Evolutionary conservation across 805 yeast species (phyloP), one percentile per base, ranked within the genome.

Genomic region (Ogataea trehaloabstinens): DNA sequence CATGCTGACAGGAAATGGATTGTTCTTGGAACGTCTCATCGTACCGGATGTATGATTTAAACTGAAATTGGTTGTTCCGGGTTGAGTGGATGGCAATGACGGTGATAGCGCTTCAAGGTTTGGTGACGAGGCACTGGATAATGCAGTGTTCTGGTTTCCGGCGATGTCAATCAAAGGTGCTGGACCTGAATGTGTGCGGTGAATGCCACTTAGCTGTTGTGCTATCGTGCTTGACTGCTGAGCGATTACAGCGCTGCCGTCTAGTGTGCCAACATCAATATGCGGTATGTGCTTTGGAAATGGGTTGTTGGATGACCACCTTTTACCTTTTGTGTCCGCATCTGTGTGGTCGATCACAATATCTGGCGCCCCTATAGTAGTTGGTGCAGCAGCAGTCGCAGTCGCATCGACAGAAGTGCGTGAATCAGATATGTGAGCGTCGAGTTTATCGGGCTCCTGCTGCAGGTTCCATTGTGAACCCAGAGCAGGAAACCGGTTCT

Each of bases 401-500:
- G 21, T 15, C 8, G 33, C n/a, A 6, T 6, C 12, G 8, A 16
- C 20, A 10, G 30, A 16, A 16, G 27, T 28, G 4, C 22, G 24
- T 12, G 8, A 28, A 11, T 18, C 21, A 12, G 30, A 16, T 11
- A 16, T 33, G 21, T 17, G 19, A 15, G 17, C 29, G 10, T 19
- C 35, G n/a, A 19, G 15, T 21, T 18, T 5, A 17, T 6, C 28
- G 25, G 12, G 28, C 33, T 7, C 27, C 27, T 35, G 24, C 24
- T 16, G 12, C 10, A 22, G 6, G 12, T 16, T 17, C 33, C 33
- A 30, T 22, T 30, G 33, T 10, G 22, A 16, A 17, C 35, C 17
- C 30, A 38, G 34, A 3, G 29, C 34, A 7, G 35, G 33, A 47
- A 68, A 78, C 34, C 81, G 58, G 40, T 71, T 71, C 49, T 74